Evolutionary conservation across 164 flowering plant genomes (phyloP).

Genomic region (Chimonanthus praecox): DNA sequence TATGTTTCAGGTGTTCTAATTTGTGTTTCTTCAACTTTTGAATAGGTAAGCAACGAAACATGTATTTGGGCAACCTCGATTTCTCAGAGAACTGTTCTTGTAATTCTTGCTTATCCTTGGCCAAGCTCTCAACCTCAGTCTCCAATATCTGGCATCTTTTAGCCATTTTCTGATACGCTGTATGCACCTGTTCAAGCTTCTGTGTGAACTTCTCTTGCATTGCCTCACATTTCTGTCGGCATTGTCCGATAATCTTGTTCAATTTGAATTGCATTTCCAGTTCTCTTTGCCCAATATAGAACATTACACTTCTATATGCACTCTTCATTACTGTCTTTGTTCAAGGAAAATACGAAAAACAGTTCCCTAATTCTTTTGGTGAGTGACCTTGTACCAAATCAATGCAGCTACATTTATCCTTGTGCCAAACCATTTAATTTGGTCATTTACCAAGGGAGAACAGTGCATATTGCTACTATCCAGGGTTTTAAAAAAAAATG

Average conservation of each 20-base stretch:
- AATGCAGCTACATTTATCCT: background rate
- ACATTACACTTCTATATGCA: constrained; percentile 93
- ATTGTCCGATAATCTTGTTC: constrained; percentile 80
- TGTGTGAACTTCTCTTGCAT: constrained; percentile 92
- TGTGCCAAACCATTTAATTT: background rate
- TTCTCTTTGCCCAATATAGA: constrained; percentile 88
- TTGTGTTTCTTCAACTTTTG: background rate
- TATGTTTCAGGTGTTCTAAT: background rate
- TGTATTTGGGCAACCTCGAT: constrained; percentile 49
- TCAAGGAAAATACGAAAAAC: constrained; percentile 36
- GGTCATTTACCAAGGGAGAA: background rate
- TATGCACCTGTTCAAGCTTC: constrained; percentile 85
- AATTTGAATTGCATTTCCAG: constrained; percentile 67
- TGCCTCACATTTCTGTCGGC: constrained; percentile 85
- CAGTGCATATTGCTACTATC: background rate
- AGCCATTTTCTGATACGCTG: constrained; percentile 91
- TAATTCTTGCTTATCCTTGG: constrained; percentile 91
- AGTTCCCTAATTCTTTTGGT: background rate
- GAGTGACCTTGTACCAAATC: background rate
- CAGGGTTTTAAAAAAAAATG: too few relatives aligned
- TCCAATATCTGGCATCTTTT: constrained; percentile 94
- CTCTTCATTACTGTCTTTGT: constrained; percentile 77
- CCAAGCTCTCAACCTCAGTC: constrained; percentile 71
- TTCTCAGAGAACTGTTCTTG: constrained; percentile 96
- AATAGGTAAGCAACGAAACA: background rate